These are phyloP conservation scores for Metrosideros polymorpha DNA, from an alignment of 441 rosid genomes.

Conservation along the genomic window DNA sequence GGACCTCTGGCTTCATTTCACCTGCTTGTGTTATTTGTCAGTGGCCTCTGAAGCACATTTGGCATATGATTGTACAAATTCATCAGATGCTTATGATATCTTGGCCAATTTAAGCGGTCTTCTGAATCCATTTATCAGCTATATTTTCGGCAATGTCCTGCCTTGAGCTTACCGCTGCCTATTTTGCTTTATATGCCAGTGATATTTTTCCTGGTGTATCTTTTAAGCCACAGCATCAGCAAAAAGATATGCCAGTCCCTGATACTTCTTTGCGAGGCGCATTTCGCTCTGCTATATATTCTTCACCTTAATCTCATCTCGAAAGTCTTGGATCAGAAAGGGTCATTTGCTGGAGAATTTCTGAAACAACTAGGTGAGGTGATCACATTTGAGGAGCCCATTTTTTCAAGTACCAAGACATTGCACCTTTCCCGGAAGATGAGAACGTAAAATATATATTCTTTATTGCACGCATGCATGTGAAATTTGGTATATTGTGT, in stretches of 20 bases:
- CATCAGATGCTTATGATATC: neutral
- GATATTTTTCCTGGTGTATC: conserved; percentile 88
- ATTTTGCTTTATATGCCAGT: conserved; percentile 50
- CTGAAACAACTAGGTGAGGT: conserved; percentile 73
- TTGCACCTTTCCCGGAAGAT: neutral
- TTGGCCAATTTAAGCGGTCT: neutral
- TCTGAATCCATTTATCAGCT: neutral
- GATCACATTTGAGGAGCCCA: neutral
- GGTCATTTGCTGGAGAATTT: conserved; percentile 62
- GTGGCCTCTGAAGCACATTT: neutral
- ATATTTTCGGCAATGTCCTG: conserved; percentile 1
- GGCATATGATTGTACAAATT: neutral
- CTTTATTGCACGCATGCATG: neutral
- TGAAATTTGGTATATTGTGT: neutral
- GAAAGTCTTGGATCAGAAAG: conserved; percentile 47
- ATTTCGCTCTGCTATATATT: conserved; percentile 86
- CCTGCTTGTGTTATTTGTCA: neutral
- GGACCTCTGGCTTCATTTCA: neutral
- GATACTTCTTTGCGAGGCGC: conserved; percentile 95
- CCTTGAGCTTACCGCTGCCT: conserved; percentile 19
- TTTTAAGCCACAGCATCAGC: conserved; percentile 85
- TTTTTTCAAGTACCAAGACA: neutral
- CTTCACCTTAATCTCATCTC: conserved; percentile 76
- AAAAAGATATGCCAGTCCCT: conserved; percentile 68
- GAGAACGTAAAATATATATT: neutral